phyloP scores from a whole-genome alignment of 2,329 filamentous ascomycete genomes.

The Pyrenochaeta sp. region DNA sequence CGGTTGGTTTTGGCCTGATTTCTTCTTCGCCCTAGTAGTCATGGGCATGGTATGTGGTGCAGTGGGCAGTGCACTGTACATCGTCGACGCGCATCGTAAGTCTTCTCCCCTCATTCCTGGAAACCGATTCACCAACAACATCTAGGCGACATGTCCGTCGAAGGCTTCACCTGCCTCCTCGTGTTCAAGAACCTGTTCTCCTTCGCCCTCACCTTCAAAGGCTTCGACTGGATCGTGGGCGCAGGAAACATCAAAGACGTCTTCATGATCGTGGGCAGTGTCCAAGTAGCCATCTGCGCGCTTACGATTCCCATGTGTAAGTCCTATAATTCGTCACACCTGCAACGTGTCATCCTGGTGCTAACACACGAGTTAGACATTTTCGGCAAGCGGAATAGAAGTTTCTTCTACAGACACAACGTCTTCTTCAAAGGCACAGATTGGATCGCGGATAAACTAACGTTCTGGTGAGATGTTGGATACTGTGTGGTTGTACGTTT shows the following conservation, averaged over 20 bases:
- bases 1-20: conserved; percentile 76
- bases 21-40: conserved; percentile 86
- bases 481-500: not conserved
- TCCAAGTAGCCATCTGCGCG: conserved; percentile 80
- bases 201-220: conserved; percentile 83
- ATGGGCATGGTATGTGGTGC: conserved; percentile 92
- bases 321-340: conserved; percentile 57
- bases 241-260: conserved; percentile 66
- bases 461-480: conserved; percentile 14
- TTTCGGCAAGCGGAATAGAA: conserved; percentile 48
- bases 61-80: conserved; percentile 84
- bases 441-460: conserved; percentile 36
- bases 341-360: too few relatives aligned
- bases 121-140: not conserved
- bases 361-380: conserved; percentile 32
- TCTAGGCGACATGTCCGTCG: conserved; percentile 78
- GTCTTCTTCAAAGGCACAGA: conserved; percentile 44
- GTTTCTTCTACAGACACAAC: conserved; percentile 44
- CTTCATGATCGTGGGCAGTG: conserved; percentile 76
- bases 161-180: conserved; percentile 87
- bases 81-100: conserved; percentile 87
- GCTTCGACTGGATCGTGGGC: conserved; percentile 81
- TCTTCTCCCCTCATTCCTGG: conserved; percentile 5
- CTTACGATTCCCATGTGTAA: conserved; percentile 81
- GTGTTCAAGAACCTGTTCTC: conserved; percentile 96